Percentiles rank a stretch among this genome's conserved stretches.
phyloP scores from a whole-genome alignment of 2,329 filamentous ascomycete species.

The Fusarium guadeloupense region DNA sequence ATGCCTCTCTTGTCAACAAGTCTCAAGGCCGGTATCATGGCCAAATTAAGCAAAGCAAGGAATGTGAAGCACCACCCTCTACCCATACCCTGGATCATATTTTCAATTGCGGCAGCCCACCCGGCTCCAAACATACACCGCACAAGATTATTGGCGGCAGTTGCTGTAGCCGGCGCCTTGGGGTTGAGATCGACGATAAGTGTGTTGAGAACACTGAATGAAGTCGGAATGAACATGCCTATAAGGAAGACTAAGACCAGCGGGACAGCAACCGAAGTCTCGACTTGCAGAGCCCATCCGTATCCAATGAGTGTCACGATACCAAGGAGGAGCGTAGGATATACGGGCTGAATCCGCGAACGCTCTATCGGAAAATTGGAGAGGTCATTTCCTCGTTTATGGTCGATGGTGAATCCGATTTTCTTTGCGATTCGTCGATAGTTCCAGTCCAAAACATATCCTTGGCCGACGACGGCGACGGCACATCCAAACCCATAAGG shows the following conservation, averaged over 20 bases:
- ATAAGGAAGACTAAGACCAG: conserved; percentile 66
- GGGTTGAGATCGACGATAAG: conserved; percentile 72
- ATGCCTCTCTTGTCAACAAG: conserved; percentile 60
- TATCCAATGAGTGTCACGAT: conserved; percentile 63
- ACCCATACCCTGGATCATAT: conserved; percentile 66
- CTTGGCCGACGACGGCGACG: conserved; percentile 61
- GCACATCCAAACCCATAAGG: conserved; percentile 63
- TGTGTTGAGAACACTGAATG: conserved; percentile 71
- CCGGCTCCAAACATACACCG: conserved; percentile 69
- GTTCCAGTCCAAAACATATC: conserved; percentile 71
- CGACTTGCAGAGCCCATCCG: conserved; percentile 64
- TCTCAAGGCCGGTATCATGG: conserved; percentile 59
- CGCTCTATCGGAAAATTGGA: conserved; percentile 63
- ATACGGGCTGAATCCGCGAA: conserved; percentile 63
- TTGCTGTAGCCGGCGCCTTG: conserved; percentile 67
- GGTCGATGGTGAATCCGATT: conserved; percentile 68
- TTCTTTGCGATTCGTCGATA: conserved; percentile 73
- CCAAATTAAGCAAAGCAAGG: conserved; percentile 60
- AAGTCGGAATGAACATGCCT: conserved; percentile 66
- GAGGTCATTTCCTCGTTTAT: conserved; percentile 64
- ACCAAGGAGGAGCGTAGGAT: conserved; percentile 64
- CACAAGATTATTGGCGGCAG: conserved; percentile 71
- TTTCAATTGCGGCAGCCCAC: conserved; percentile 66
- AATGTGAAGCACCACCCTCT: conserved; percentile 71
- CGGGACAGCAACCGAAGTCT: conserved; percentile 62